A percentile compares a stretch with the other conserved stretches of the same genome.
Evolutionary conservation across 495 filamentous ascomycete species (phyloP).

Genomic region (Talaromyces nanjingensis): DNA sequence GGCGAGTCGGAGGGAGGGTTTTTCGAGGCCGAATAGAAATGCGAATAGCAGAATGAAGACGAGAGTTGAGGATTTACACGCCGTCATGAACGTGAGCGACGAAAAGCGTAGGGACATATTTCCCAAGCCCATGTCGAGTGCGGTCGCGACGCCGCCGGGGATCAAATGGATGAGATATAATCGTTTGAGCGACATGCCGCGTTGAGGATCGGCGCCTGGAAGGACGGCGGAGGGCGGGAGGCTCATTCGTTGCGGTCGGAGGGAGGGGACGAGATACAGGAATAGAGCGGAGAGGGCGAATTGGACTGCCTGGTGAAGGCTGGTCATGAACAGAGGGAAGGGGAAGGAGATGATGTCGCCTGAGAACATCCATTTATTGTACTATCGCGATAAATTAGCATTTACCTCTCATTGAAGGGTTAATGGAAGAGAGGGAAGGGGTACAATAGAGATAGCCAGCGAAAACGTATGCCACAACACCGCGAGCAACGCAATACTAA

Average conservation of each 20-base stretch:
- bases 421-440: conserved; percentile 9
- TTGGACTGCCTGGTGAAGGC: conserved; percentile 79
- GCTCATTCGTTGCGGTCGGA: conserved; percentile 49
- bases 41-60: conserved; percentile 81
- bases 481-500: conserved; percentile 63
- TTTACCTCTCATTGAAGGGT: background rate
- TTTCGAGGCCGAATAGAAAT: conserved; percentile 75
- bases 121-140: conserved; percentile 78
- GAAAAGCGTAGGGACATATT: conserved; percentile 83
- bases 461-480: conserved; percentile 81
- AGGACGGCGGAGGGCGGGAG: conserved; percentile 30
- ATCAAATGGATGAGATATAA: conserved; percentile 72
- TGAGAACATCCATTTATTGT: conserved; percentile 95
- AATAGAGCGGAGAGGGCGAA: conserved; percentile 68
- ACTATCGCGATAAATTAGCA: conserved; percentile 36
- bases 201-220: conserved; percentile 38
- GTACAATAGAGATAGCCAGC: conserved; percentile 73
- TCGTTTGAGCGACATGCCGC: conserved; percentile 63
- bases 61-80: conserved; percentile 84
- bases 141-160: conserved; percentile 75
- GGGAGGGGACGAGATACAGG: conserved; percentile 62
- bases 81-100: conserved; percentile 81
- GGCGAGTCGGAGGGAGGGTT: conserved; percentile 66
- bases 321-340: conserved; percentile 79
- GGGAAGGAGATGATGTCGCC: conserved; percentile 61